Base-by-base conservation (phyloP, 148 eudicot genomes). In the Spergularia bocconei region DNA sequence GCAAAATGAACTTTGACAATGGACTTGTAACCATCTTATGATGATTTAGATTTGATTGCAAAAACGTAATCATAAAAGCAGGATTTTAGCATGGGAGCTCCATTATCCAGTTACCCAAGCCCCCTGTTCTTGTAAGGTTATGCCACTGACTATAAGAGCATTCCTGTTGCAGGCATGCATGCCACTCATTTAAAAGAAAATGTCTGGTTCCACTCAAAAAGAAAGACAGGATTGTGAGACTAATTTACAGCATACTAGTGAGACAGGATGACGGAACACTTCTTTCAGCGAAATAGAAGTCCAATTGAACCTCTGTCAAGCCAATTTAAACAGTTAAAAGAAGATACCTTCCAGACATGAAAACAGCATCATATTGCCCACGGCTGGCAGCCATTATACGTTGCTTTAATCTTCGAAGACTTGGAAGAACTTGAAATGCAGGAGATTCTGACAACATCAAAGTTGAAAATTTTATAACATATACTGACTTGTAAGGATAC, bases 401-500 rank as follows among this genome's bases (percentile, higher is more conserved):
- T 65, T 91, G 93, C 63, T 88, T 93, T 82, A 93, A 84, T 84
- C 87, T 88, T 74, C 87, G 89, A 8, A 94, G 85, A 78, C 96
- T 88, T 77, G 98, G 98, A 53, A 94, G 96, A 72, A 94, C 93
- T 84, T 91, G 97, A 85, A 94, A 94, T 64, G 98, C 98, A 79
- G 98, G 97, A 56, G 82, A 77, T 81, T 94, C 98, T 94, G 87
- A 79, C 76, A 85, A 38, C 53, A 33, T 63, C 55, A 36, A 6
- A 16, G 29, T 39, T 56, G 70, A 44, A 70, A 48, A 13, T 13
- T 25, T 48, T 75, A 53, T 36, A 67, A 50, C 23, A 63, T 62
- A 5, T 12, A 61, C 53, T 21, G 69, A 74, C 39, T 41, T 16
- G 74, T 38, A 13, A 14, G 14, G 13, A 16, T 62, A 44, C 57